Evolutionary conservation across 2,329 filamentous ascomycete genomes (phyloP).

Genomic region (Mycogone perniciosa): DNA sequence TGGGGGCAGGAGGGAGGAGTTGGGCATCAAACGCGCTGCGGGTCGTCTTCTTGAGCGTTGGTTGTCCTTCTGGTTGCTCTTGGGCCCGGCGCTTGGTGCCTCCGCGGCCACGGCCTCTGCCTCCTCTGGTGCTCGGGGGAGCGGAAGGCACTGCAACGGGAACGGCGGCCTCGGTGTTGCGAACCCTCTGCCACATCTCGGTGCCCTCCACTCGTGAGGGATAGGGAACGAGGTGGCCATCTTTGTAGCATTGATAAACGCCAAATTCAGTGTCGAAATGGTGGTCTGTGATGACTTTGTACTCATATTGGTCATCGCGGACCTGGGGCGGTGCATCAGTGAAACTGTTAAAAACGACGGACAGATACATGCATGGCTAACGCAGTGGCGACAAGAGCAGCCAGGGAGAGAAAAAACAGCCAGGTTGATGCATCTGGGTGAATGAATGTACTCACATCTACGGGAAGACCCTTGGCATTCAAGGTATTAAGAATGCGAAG

Average conservation of each 20-base stretch:
- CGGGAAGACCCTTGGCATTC: conserved; percentile 37
- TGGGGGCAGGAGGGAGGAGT: conserved; percentile 19
- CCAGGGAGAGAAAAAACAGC: conserved; percentile 4
- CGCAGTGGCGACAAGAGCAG: not conserved
- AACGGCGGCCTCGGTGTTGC: conserved; percentile 32
- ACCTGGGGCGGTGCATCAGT: conserved; percentile 24
- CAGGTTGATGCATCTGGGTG: not conserved
- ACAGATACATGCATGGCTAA: not conserved
- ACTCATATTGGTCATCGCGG: conserved; percentile 39
- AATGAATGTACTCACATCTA: conserved; percentile 38
- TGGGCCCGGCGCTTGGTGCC: conserved; percentile 45
- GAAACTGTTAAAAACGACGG: not conserved
- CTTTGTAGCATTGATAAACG: conserved; percentile 34
- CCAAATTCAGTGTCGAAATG: conserved; percentile 38
- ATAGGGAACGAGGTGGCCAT: conserved; percentile 40
- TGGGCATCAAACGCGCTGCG: conserved; percentile 27
- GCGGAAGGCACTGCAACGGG: conserved; percentile 22
- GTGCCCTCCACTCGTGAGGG: conserved; percentile 38
- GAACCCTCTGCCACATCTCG: conserved; percentile 34
- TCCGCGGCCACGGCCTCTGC: conserved; percentile 25
- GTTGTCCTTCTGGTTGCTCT: conserved; percentile 43
- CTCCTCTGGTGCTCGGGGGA: conserved; percentile 23
- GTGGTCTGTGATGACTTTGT: conserved; percentile 39
- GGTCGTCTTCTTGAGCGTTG: conserved; percentile 42
- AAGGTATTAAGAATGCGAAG: conserved; percentile 40